Percentiles rank a stretch among this genome's conserved stretches.
phyloP scores from a whole-genome alignment of 768 basidiomycete species.

The Boletus bicolor region DNA sequence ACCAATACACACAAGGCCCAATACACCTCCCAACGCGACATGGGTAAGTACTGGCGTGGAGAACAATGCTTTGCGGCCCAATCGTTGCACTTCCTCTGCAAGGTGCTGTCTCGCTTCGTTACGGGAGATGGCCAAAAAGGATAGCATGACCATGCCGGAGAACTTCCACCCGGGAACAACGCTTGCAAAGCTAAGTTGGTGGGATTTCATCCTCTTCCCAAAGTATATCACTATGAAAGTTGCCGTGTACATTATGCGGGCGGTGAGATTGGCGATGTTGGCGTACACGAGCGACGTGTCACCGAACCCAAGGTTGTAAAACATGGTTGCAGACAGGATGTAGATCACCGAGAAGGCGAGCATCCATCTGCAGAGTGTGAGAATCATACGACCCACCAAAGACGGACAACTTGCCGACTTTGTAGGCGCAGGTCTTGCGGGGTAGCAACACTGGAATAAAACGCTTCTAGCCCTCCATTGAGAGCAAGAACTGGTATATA shows the following conservation, averaged over 20 bases:
- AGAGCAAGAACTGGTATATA: constrained; percentile 88
- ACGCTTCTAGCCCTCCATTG: constrained; percentile 92
- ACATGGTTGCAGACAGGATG: constrained; percentile 46
- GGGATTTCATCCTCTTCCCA: constrained; percentile 15
- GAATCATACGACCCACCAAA: background rate
- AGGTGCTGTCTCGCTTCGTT: constrained; percentile 18
- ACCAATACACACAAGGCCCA: constrained; percentile 26
- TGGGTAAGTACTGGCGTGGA: constrained; percentile 21
- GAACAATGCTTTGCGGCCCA: constrained; percentile 22
- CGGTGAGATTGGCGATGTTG: constrained; percentile 65
- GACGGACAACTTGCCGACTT: constrained; percentile 45
- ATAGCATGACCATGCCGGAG: constrained; percentile 19
- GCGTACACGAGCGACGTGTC: constrained; percentile 74
- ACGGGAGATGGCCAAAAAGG: constrained; percentile 20
- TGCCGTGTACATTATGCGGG: constrained; percentile 60
- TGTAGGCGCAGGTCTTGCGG: constrained; percentile 65
- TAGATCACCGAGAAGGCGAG: constrained; percentile 70
- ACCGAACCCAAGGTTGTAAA: constrained; percentile 50
- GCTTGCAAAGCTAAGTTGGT: constrained; percentile 12
- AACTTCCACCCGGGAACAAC: constrained; percentile 30
- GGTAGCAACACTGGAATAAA: constrained; percentile 75
- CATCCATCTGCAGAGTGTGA: constrained; percentile 57
- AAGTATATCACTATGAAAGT: constrained; percentile 52
- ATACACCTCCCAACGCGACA: constrained; percentile 24
- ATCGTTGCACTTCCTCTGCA: constrained; percentile 8